These are phyloP conservation scores for Triangularia setosa DNA, from an alignment of 2,329 filamentous ascomycete species.

Conservation along the genomic window DNA sequence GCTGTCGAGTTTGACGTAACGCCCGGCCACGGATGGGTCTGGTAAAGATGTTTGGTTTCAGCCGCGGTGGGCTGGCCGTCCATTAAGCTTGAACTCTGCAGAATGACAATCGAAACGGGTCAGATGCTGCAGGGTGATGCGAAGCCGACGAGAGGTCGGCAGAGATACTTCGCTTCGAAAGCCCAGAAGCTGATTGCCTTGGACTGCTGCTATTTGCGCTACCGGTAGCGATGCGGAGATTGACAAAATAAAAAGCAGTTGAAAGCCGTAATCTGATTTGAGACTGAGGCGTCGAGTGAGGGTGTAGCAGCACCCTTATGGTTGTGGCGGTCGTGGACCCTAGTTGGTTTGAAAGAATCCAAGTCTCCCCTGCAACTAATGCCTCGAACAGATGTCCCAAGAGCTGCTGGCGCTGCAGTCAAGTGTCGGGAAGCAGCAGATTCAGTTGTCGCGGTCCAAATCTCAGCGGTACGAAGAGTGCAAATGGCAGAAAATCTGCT, in stretches of 20 bases:
- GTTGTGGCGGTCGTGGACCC: not conserved
- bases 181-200: slow-evolving; percentile 1
- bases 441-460: not conserved
- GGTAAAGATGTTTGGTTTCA: slow-evolving; percentile 47
- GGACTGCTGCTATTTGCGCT: not conserved
- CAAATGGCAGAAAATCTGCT: slow-evolving; percentile 1
- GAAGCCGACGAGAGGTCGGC: slow-evolving; percentile 7
- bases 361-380: not conserved
- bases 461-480: slow-evolving; percentile 2
- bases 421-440: not conserved
- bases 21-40: slow-evolving; percentile 38
- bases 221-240: not conserved
- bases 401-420: not conserved
- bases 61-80: slow-evolving; percentile 48
- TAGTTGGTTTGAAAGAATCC: not conserved
- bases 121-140: slow-evolving; percentile 10
- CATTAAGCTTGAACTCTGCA: slow-evolving; percentile 38
- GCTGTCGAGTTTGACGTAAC: slow-evolving; percentile 28
- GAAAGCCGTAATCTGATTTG: not conserved
- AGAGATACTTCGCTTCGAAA: not conserved
- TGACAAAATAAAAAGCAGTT: not conserved
- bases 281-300: not conserved
- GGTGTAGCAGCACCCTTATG: not conserved
- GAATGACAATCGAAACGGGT: slow-evolving; percentile 3
- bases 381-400: not conserved